A percentile compares a stretch with the other conserved stretches of the same genome.
These are phyloP conservation scores for Carallia brachiata DNA, from an alignment of 345 rosid genomes.

Conservation along the genomic window DNA sequence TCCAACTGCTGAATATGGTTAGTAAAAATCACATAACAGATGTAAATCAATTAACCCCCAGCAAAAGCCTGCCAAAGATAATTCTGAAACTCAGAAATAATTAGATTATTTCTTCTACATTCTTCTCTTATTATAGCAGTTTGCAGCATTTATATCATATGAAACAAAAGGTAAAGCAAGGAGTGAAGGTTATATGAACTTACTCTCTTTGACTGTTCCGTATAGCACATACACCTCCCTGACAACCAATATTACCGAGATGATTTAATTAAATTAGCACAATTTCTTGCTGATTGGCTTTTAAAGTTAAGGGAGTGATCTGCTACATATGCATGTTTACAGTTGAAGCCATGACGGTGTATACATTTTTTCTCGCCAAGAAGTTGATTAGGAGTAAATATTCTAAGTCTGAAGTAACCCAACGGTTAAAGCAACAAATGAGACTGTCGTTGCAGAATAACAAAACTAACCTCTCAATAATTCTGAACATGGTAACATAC, in stretches of 20 bases:
- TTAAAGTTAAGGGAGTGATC: too few relatives aligned
- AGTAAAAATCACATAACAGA: constrained; percentile 29
- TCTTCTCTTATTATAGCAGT: too few relatives aligned
- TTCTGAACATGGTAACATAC: too few relatives aligned
- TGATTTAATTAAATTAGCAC: too few relatives aligned
- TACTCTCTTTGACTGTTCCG: constrained; percentile 96
- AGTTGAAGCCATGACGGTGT: too few relatives aligned
- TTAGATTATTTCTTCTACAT: not conserved
- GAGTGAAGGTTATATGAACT: constrained; percentile 27
- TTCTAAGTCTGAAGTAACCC: too few relatives aligned
- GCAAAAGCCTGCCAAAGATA: not conserved
- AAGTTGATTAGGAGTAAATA: too few relatives aligned
- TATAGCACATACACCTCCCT: constrained; percentile 89
- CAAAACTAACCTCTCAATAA: constrained; percentile 58
- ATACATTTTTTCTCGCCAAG: too few relatives aligned
- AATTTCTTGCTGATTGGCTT: too few relatives aligned
- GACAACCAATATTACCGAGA: not conserved
- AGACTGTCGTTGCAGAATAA: not conserved
- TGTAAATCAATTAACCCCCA: not conserved
- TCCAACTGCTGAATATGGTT: constrained; percentile 39
- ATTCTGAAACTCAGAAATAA: not conserved
- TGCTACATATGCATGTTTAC: too few relatives aligned
- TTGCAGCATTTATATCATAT: not conserved
- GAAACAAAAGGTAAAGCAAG: not conserved
- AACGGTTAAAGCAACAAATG: too few relatives aligned